A percentile compares a stretch with the other conserved stretches of the same genome.
Evolutionary conservation across 1,284 basidiomycete species (phyloP).

Genomic region (Naganishia cerealis): DNA sequence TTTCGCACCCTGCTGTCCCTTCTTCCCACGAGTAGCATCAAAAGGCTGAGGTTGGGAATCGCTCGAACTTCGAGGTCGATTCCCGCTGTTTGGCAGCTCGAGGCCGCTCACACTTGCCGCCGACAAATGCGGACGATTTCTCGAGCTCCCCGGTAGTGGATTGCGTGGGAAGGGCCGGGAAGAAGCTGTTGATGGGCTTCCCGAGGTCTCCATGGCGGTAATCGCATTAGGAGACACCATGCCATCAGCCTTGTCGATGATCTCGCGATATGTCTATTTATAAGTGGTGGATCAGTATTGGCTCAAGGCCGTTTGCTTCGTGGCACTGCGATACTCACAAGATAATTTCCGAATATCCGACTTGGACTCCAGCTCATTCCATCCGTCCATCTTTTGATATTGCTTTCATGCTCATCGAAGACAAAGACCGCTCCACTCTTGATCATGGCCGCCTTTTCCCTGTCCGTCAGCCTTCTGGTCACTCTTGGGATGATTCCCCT

Average conservation of each 20-base stretch:
- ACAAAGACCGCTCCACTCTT: constrained; percentile 92
- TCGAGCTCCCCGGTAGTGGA: constrained; percentile 14
- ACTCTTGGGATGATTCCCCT: constrained; percentile 87
- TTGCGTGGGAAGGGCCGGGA: constrained; percentile 20
- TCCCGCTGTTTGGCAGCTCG: constrained; percentile 12
- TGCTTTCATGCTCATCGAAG: constrained; percentile 94
- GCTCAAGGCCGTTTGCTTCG: not conserved
- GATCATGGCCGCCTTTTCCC: constrained; percentile 82
- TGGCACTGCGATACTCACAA: constrained; percentile 56
- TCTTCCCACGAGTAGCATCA: constrained; percentile 87
- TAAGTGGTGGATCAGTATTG: not conserved
- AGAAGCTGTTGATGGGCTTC: not conserved
- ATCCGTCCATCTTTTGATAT: constrained; percentile 98
- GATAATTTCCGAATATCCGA: constrained; percentile 80
- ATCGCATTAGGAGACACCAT: constrained; percentile 17
- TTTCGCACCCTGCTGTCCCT: constrained; percentile 60
- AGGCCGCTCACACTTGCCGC: constrained; percentile 32
- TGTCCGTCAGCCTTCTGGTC: constrained; percentile 87
- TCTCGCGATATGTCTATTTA: constrained; percentile 75
- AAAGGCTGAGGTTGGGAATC: constrained; percentile 57
- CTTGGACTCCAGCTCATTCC: constrained; percentile 80
- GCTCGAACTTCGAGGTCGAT: constrained; percentile 37
- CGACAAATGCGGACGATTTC: constrained; percentile 27
- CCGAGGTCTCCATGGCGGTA: constrained; percentile 21
- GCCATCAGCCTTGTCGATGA: constrained; percentile 64